Evolutionary conservation across 2,329 filamentous ascomycete genomes (phyloP), one percentile per base, ranked within the genome.

Genomic region (Calycina herbarum): DNA sequence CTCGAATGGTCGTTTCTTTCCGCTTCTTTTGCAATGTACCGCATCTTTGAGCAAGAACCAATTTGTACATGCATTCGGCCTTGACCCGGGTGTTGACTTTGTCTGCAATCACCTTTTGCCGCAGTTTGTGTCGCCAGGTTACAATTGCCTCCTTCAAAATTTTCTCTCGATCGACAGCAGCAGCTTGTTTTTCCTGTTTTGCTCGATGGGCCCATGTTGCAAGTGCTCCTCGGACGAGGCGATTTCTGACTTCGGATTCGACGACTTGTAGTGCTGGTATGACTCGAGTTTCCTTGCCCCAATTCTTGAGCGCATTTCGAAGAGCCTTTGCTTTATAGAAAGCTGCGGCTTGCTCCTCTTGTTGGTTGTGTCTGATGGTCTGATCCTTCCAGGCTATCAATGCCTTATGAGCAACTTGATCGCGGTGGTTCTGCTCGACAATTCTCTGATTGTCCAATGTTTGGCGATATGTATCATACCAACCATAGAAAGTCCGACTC

Each of bases 61-160:
- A 89, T 74, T 81, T 86, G 74, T 87, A 88, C 67, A 89, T 77
- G 6, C 79, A 76, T 71, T 89, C 82, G 35, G 84, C 76, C 54
- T 85, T 77, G 51, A 88, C 69, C 3, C 86, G 82, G 68, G 85
- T 82, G 68, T 88, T 80, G 59, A 88, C 84, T 15, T 81, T 82
- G 24, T 80, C 77, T 59, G 76, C 77, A 1, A 89, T 75, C 17
- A 82, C 81, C 69, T 82, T 79, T 67, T 80, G 82, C 20, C 87
- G 84, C 17, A 88, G 78, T 17, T 78, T 78, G 70, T 89, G 85
- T 68, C 89, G 89, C 88, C 87, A 90, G 11, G 79, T 77, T 1
- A 82, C 87, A 79, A 84, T 87, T 3, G 84, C 79, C 73, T 86
- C 86, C 60, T 81, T 82, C 60, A 87, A 72, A 33, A 88, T 74